Base-by-base conservation (phyloP, 2,329 filamentous ascomycete genomes). In the Lasiodiplodia sp. region DNA sequence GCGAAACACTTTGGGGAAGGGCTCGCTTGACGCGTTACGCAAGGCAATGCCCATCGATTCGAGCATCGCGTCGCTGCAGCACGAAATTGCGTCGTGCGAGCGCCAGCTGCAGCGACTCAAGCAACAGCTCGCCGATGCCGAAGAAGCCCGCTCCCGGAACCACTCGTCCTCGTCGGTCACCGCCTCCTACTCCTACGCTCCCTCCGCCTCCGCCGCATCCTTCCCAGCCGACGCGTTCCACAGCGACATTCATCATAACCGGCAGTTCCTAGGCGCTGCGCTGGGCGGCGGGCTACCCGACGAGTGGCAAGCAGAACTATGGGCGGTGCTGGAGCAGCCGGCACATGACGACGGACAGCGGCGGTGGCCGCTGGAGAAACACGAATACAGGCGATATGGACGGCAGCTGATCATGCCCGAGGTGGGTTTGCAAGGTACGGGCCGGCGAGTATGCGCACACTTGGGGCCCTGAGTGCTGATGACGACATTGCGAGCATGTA, bases 391-490 rank as follows among this genome's bases (percentile, higher is more conserved):
- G 71, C 87, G 94, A 70, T 98, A 98, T 82, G 94, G 93, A 8
- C 86, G 95, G 49, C 95, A 97, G 81, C 90, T 98, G 83, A 94
- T 98, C 71, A 88, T 97, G 70, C 91, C 93, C 0, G 88, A 91
- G 68, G 85, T 97, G 70, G 94, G 94, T 0, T 83, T 97, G 0
- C 84, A 89, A 78, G 93, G 92, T 92, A 60, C 34, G 38, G n/a
- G 18, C 18, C 2, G 31, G 11, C 16, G 12, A 12, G 23, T 51
- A 47, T 47, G 44, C 38, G 6, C 12, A 6, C 21, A 60, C 34
- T 16, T 34, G 44, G 18, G 23, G 31, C 10, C n/a, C 14, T 12
- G 34, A 34, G 18, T 53, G 31, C 56, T 53, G 37, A 58, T 25
- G 55, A 8, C 18, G 60, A 12, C 14, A 18, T 60, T 34, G 34